These are phyloP conservation scores for Aureobasidium leucospermi DNA, from an alignment of 2,329 filamentous ascomycete species.

Conservation along the genomic window DNA sequence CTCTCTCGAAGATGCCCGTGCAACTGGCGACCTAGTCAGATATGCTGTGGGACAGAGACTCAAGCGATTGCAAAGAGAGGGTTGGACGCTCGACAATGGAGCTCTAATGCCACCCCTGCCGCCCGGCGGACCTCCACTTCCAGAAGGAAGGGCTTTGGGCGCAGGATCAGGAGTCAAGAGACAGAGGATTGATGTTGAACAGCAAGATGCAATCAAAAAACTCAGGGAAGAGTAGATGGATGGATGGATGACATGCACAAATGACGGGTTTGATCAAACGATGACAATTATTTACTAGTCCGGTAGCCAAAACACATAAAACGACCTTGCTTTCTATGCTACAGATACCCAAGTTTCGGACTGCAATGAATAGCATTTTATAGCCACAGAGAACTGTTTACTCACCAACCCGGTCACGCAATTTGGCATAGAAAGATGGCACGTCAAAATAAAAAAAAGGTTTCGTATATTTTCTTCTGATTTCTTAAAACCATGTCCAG, in stretches of 20 bases:
- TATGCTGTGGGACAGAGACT: slow-evolving; percentile 64
- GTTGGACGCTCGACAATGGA: slow-evolving; percentile 57
- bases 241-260: not conserved
- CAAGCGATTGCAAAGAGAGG: slow-evolving; percentile 56
- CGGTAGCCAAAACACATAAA: not conserved
- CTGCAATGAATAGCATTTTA: too few species aligned
- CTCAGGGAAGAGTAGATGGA: not conserved
- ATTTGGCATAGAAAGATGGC: too few species aligned
- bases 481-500: not conserved
- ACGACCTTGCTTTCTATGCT: not conserved
- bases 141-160: slow-evolving; percentile 1
- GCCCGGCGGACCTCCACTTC: slow-evolving; percentile 3
- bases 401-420: too few species aligned
- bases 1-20: slow-evolving; percentile 81
- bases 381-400: too few species aligned
- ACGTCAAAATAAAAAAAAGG: not conserved
- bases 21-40: slow-evolving; percentile 78
- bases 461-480: not conserved
- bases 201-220: slow-evolving; percentile 1
- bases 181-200: slow-evolving; percentile 11
- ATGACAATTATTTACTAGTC: not conserved
- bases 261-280: too few species aligned
- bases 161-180: slow-evolving; percentile 10
- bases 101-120: slow-evolving; percentile 23
- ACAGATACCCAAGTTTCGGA: not conserved